Evolutionary conservation across 768 basidiomycete genomes (phyloP), one percentile per base, ranked within the genome.

Genomic region (Cystobasidium tubakii): DNA sequence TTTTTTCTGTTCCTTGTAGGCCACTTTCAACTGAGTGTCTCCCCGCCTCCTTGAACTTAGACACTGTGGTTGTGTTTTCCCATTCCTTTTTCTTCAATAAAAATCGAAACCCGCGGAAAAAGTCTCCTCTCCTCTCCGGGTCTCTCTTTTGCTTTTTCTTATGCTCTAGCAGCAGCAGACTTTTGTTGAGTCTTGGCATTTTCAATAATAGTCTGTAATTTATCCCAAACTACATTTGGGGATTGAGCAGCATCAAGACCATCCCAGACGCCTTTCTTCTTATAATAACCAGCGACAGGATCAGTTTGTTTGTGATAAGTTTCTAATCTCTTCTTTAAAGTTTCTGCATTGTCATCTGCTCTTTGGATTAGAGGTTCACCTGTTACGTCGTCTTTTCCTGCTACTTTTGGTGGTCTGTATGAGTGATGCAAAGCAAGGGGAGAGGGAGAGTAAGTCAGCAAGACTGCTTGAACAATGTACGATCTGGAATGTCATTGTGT

Each of bases 281-380:
- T 92, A 87, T 99, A 99, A 84, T 96, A 97, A 55, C 91, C 92
- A 19, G 92, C 89, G 34, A 99, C 96, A 33, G 96, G 95, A 1
- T 90, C 90, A 17, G 96, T 99, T 83, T 96, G 93, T 39, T 85
- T 81, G 84, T 99, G 96, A 85, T 89, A 98, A n/a, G 90, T 87
- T 1, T 82, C 77, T 72, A 99, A 85, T 50, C 96, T 90, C 83
- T 93, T 96, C 77, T 88, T 86, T 66, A 99, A 86, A 15, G 94
- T 91, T 81, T 96, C 92, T 75, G 92, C 91, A 77, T 97, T 99
- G 84, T 99, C 96, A 82, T 99, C 96, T 10, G 93, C 92, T 76
- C 96, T 90, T 82, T 97, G 95, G 79, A 95, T 89, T 77, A 99
- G 87, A 43, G 92, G 91, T 83, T 99, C 95, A 73, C 96, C 96